Evolutionary conservation across 805 yeast species (phyloP), one percentile per base, ranked within the genome.

Genomic region (Isabelozyma gotoi): DNA sequence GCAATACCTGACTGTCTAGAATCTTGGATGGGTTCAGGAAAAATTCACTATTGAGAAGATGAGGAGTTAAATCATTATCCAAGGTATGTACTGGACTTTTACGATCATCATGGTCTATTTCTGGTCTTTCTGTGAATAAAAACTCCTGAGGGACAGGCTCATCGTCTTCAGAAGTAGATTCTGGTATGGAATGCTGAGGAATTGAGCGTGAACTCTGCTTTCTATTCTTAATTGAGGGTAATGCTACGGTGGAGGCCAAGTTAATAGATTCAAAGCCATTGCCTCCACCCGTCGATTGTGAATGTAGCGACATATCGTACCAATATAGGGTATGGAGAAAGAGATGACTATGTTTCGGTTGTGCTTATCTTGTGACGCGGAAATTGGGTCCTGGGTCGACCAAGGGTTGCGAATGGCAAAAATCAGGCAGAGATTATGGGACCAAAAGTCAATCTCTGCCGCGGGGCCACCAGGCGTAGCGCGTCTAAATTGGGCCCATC

Each of bases 21-120:
- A 52, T 45, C 15, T 39, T 39, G 7, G 59, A 53, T 6, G 57
- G 53, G 39, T 52, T 55, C 50, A 47, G 53, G 36, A 56, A 56
- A 42, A 54, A 44, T 24, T 45, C 59, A 12, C 51, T 40, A 10
- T 54, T 56, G 4, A 50, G 46, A 18, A 43, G 43, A 19, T 42
- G 45, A 6, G 48, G 41, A 11, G 34, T 27, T 12, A 35, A 19
- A 19, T 36, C 34, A 33, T 27, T 17, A 7, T 17, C 17, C 33
- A n/a, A 7, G 20, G 8, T 18, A 6, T 16, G 40, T 15, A 31
- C 17, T 8, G 18, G 27, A 2, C 24, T 16, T 17, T 29, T 17
- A 19, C 29, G 39, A 19, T 24, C 29, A 7, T n/a, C n/a, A n/a
- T n/a, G n/a, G n/a, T 24, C 12, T n/a, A 24, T 7, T 7, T 24